Conservation (phyloP, 345 rosid species). For the Cochlearia excelsa region DNA sequence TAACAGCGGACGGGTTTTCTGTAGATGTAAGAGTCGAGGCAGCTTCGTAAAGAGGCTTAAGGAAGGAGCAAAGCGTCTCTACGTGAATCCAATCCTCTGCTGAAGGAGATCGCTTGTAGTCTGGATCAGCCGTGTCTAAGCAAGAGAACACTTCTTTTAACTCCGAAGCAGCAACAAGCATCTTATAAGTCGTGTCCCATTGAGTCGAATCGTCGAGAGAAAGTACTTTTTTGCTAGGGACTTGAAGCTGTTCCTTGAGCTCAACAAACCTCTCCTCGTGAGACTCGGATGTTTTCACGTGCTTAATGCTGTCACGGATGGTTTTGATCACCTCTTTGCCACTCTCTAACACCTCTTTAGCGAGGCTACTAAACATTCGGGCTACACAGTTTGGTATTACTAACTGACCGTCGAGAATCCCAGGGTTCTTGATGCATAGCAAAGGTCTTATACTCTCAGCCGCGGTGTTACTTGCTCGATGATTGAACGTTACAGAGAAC, state of each 20-base stretch:
- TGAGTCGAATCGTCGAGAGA: conserved; percentile 62
- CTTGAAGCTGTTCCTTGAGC: conserved; percentile 87
- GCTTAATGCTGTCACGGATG: conserved; percentile 75
- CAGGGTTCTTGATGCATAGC: conserved; percentile 66
- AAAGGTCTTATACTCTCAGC: conserved; percentile 61
- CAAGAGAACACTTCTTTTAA: conserved; percentile 86
- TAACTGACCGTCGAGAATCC: conserved; percentile 74
- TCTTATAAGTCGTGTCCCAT: conserved; percentile 83
- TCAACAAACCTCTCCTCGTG: conserved; percentile 84
- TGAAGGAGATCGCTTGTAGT: conserved; percentile 68
- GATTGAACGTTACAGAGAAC: conserved; percentile 67
- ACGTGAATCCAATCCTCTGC: conserved; percentile 70
- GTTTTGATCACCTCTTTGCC: conserved; percentile 61
- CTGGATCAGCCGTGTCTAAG: conserved; percentile 77
- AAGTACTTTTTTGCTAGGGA: conserved; percentile 65
- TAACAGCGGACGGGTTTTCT: conserved; percentile 50
- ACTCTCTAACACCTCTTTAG: conserved; percentile 52
- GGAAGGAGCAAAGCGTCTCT: conserved; percentile 60
- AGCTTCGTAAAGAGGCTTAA: conserved; percentile 79
- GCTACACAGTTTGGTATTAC: conserved; percentile 68
- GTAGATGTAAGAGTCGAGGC: conserved; percentile 50
- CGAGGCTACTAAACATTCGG: conserved; percentile 51
- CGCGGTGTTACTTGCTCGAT: conserved; percentile 50
- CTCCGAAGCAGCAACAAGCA: conserved; percentile 82
- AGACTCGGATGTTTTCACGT: conserved; percentile 82